Evolutionary conservation across 768 basidiomycete genomes (phyloP), one percentile per base, ranked within the genome.

Genomic region (Trametes elegans): DNA sequence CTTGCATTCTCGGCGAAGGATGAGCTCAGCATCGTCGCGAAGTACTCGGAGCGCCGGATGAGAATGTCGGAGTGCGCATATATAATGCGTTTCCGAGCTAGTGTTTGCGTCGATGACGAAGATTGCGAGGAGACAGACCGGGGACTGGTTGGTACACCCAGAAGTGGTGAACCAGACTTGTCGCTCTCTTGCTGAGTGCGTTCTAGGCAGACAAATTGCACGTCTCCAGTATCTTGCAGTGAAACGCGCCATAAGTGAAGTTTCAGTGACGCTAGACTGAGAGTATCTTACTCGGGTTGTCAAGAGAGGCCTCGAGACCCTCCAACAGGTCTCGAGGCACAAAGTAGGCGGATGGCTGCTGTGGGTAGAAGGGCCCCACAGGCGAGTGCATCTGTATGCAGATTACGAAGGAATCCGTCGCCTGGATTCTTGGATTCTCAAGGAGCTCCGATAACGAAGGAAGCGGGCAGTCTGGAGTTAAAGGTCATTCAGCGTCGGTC

Each of bases 51-150:
- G n/a, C 88, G 75, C 10, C 80, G 76, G 43, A 72, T 82, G 19
- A 91, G 76, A 47, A 92, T 87, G 61, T 89, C 87, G 7, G 85
- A 85, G 65, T 91, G 89, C 1, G 88, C 88, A 64, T 88, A 91
- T 34, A 92, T 80, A 29, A 84, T 68, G 32, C 89, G 78, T 65
- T 90, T 91, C 9, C 90, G 79, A 7, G 84, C 87, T 3, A 78
- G 77, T 1, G 73, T 76, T 19, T 74, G 76, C 29, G 74, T 46
- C 5, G 72, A 66, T 0, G 75, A 70, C 1, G 76, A 74, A 42
- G 68, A 68, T 7, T 76, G 73, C 0, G 79, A 76, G 1, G 70
- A 67, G 2, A 79, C 73, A 3, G 75, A 71, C 1, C 73, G 66
- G 29, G 65, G 69, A 40, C 67, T 71, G 13, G 65, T 61, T 13